A percentile compares a stretch with the other conserved stretches of the same genome.
These are phyloP conservation scores for Oryza coarctata DNA, from an alignment of 176 grass and related monocot genomes.

Conservation along the genomic window DNA sequence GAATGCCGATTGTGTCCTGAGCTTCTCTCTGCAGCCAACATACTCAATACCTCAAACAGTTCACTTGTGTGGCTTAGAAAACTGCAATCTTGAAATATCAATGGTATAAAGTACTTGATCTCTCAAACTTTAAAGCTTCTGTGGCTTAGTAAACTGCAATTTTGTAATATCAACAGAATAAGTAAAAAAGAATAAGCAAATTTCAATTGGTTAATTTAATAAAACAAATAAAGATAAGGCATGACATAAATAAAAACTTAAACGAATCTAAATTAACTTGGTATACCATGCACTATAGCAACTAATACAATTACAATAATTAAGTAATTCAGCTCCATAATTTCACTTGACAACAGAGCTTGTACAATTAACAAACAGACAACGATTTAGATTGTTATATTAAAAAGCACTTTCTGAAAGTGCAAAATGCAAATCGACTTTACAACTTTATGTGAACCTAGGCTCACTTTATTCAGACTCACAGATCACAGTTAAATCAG, in stretches of 20 bases:
- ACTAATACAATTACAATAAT: background rate
- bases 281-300: background rate
- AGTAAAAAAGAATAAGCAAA: background rate
- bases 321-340: conserved; percentile 11
- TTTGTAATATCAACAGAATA: conserved; percentile 23
- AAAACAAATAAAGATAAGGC: background rate
- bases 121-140: conserved; percentile 10
- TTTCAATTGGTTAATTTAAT: background rate
- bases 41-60: conserved; percentile 31
- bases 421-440: background rate
- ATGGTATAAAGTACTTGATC: conserved; percentile 35
- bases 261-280: background rate
- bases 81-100: conserved; percentile 15
- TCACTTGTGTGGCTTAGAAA: conserved; percentile 21
- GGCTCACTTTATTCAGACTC: background rate
- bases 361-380: background rate
- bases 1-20: conserved; percentile 31
- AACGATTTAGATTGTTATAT: background rate
- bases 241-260: conserved; percentile 4
- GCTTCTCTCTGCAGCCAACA: conserved; percentile 42
- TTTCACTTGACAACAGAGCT: background rate
- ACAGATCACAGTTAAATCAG: background rate
- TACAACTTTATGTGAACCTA: background rate
- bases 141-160: conserved; percentile 9
- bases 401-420: background rate